Conservation (phyloP, 768 basidiomycete species). For the Phlebiopsis flavidoalba region DNA sequence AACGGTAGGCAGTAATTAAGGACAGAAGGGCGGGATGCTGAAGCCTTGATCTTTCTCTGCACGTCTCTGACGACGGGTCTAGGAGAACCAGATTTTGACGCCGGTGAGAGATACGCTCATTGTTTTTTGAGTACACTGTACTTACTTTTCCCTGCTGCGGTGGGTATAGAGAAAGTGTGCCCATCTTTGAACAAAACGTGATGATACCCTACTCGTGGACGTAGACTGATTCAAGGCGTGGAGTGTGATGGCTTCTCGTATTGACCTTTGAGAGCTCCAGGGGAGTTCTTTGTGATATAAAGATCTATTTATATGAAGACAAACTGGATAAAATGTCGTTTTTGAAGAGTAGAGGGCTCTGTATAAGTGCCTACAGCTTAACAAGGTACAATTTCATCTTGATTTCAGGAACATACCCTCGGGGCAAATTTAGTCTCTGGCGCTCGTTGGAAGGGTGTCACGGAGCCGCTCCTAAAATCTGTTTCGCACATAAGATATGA, state of each 20-base stretch:
- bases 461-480: no score
- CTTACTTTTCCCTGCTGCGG: no score
- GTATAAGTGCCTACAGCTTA: background rate
- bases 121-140: conserved; percentile 88
- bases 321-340: conserved; percentile 63
- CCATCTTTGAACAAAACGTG: no score
- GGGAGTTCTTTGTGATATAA: conserved; percentile 62
- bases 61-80: conserved; percentile 74
- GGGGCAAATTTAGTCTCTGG: no score
- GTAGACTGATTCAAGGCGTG: conserved; percentile 90
- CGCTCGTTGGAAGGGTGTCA: no score
- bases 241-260: conserved; percentile 66
- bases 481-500: no score
- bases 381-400: no score
- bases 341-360: conserved; percentile 45
- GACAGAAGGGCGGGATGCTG: conserved; percentile 90
- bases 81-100: conserved; percentile 49
- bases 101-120: conserved; percentile 82
- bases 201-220: no score
- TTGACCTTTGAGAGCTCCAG: conserved; percentile 56
- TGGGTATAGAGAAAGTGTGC: no score
- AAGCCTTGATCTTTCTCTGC: conserved; percentile 98
- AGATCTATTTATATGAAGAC: conserved; percentile 71
- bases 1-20: conserved; percentile 92
- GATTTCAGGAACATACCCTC: no score